These are phyloP conservation scores for Colletotrichum zoysiae DNA, from an alignment of 2,329 filamentous ascomycete genomes.

Conservation along the genomic window DNA sequence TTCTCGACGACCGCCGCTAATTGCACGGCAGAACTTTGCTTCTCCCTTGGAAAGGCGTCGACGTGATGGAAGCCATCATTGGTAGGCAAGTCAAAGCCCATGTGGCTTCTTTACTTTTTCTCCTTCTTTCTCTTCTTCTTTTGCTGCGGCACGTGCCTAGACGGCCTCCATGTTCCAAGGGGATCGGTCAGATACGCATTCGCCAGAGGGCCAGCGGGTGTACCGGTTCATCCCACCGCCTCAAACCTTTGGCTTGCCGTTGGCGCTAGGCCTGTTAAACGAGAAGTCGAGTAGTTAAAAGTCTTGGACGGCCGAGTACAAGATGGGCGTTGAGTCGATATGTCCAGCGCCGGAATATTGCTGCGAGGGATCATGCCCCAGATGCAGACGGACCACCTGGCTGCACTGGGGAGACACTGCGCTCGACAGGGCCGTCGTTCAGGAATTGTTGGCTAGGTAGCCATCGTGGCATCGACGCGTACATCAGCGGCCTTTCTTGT, in stretches of 20 bases:
- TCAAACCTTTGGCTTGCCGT: conserved; percentile 14
- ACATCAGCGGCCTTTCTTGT: background rate
- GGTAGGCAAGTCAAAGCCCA: conserved; percentile 7
- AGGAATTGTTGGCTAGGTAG: background rate
- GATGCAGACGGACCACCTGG: background rate
- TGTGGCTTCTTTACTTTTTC: conserved; percentile 17
- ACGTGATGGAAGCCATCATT: background rate
- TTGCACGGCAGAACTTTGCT: conserved; percentile 18
- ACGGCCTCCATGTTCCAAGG: background rate
- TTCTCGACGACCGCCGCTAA: background rate
- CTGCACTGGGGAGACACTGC: background rate
- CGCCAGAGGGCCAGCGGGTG: conserved; percentile 12
- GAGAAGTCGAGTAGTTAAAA: background rate
- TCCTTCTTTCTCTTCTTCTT: background rate
- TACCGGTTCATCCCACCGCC: conserved; percentile 13
- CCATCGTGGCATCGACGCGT: background rate
- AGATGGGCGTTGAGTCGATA: background rate
- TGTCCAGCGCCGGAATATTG: background rate
- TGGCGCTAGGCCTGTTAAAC: conserved; percentile 2
- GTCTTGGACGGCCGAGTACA: background rate
- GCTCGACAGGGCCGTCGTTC: background rate
- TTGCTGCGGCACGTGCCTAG: conserved; percentile 22
- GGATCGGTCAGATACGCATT: conserved; percentile 5
- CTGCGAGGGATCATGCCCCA: background rate
- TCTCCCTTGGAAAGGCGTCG: conserved; percentile 20